Evolutionary conservation across 2,329 filamentous ascomycete species (phyloP), one percentile per base, ranked within the genome.

Genomic region (Colletotrichum somersetense): DNA sequence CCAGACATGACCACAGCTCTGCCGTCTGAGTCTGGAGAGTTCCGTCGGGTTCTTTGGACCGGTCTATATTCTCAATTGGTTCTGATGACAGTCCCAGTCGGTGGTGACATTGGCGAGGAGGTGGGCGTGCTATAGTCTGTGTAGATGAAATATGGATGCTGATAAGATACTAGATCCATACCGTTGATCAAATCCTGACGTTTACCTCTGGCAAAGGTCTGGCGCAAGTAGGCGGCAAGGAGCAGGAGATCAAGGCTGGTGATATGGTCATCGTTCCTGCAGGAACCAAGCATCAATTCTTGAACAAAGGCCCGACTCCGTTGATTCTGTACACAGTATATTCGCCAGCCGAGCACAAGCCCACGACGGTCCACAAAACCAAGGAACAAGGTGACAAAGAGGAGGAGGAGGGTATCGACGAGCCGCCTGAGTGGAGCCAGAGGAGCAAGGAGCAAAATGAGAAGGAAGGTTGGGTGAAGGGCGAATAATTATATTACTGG

Each of bases 31-130:
- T 91, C 89, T 26, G 85, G 82, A 3, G 87, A 89, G 69, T 91
- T 91, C 77, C 83, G 89, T 5, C 88, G 87, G 44, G 89, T 92
- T 30, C 79, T 92, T 18, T 89, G 87, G 79, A 91, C 90, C 2
- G 89, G 89, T 0, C 80, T 91, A 8, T 91, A 91, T 78, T 86
- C 84, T 14, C 90, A 92, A 78, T 79, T 92, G 11, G 89, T 91
- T 0, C 84, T 89, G 0, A 92, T 91, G 89, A 89, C 89, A 55
- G 84, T 92, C 0, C 90, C 89, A 0, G 87, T 90, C 0, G 86
- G 85, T 18, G 89, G 89, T 2, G 89, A 92, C 40, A 91, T 92
- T 75, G 89, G 90, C n/a, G 89, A 91, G 64, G 89, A 91, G 80
- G 89, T 90, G 72, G 80, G 89, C 90, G 72, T 16, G 63, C 61